Evolutionary conservation across 2,329 filamentous ascomycete genomes (phyloP).

Genomic region (Calycina marina): DNA sequence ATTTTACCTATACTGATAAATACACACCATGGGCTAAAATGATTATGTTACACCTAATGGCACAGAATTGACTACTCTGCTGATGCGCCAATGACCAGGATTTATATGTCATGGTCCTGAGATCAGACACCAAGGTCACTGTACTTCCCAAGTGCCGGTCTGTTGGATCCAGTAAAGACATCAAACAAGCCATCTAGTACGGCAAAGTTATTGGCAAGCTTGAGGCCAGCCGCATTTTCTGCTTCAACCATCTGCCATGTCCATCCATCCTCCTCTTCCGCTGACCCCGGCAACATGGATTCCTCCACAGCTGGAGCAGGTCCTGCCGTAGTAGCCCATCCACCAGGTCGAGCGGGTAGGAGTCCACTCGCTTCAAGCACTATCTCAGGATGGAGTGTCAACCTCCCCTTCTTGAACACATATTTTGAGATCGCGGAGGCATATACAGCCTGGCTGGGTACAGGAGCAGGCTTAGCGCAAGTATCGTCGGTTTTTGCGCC

Average conservation of each 20-base stretch:
- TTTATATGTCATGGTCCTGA: too few species aligned
- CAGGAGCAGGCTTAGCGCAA: neutral
- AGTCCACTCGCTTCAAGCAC: conserved; percentile 1
- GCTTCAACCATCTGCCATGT: conserved; percentile 2
- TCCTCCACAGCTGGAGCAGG: neutral
- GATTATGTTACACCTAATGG: too few species aligned
- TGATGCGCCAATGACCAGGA: too few species aligned
- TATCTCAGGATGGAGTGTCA: conserved; percentile 3
- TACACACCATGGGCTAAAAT: too few species aligned
- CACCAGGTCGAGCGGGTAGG: conserved; percentile 1
- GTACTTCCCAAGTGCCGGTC: conserved; percentile 2
- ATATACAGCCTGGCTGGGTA: conserved; percentile 38
- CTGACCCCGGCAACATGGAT: neutral
- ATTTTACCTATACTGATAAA: too few species aligned
- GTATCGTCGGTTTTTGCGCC: neutral
- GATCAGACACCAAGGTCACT: too few species aligned
- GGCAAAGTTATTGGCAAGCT: conserved; percentile 1
- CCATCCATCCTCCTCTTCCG: neutral
- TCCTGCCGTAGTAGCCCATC: neutral
- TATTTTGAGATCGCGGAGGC: conserved; percentile 64
- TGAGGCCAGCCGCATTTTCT: conserved; percentile 1
- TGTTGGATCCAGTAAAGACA: conserved; percentile 1
- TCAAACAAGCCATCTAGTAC: conserved; percentile 2
- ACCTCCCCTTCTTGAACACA: conserved; percentile 46
- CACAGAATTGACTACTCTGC: too few species aligned